Base-by-base conservation (phyloP, 1,139 yeast genomes). In the Yamadazyma diospyri region DNA sequence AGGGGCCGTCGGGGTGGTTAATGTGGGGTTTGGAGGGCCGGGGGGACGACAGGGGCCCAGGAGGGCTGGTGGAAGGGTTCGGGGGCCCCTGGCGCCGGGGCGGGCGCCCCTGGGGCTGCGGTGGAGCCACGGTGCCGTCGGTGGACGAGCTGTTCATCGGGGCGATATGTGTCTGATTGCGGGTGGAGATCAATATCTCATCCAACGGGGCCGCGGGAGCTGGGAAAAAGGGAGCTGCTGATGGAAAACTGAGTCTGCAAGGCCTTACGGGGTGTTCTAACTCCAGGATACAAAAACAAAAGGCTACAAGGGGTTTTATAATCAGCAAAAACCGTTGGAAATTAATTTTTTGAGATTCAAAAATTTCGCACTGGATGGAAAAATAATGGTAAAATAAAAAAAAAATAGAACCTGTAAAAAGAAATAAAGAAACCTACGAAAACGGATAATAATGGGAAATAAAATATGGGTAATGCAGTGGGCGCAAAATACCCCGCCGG, bases 321-420 rank as follows among this genome's bases (percentile, higher is more conserved):
- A 16, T 16, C 13, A 17, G 14, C 16, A 26, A 25, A 26, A 26
- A 26, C 29, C 29, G 29, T 26, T 26, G 29, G 13, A 16, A 26
- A 16, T 16, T 16, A n/a, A n/a, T 24, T 24, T 24, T 24, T 24
- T 12, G 15, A 15, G n/a, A 16, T 9, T 13, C 16, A 16, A 16
- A 26, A 26, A 26, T n/a, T 16, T n/a, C 20, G 28, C 25, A 23
- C 25, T 13, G 16, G 15, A 23, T n/a, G 11, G 10, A 21, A 24
- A 24, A n/a, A 13, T 15, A 24, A 13, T 21, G 12, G 4, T 21
- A 23, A 23, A 23, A 23, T 4, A 23, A 23, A 23, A 23, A 23
- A 23, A 23, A 23, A 23, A 23, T 12, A 23, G 8, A 6, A 6
- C 6, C 20, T 9, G 20, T 6, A 18, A 18, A n/a, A n/a, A n/a